These are phyloP conservation scores for Agaricales sp. DNA, from an alignment of 1,284 basidiomycete genomes.

Conservation along the genomic window DNA sequence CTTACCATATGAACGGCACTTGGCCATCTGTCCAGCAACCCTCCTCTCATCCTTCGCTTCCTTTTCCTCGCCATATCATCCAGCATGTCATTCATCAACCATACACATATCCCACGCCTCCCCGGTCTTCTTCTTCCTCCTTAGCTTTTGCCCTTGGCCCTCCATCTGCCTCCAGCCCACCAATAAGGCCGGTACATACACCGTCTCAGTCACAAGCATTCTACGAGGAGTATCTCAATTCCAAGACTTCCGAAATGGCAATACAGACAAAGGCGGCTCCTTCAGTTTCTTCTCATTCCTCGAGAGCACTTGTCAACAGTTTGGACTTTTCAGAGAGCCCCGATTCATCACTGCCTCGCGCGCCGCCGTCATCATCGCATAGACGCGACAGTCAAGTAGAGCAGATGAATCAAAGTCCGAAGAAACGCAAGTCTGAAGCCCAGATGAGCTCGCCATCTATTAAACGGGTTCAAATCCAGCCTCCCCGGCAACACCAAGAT, in stretches of 20 bases:
- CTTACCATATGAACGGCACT: slow-evolving; percentile 24
- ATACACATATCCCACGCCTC: slow-evolving; percentile 60
- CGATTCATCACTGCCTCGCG: too few species aligned
- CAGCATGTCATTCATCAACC: slow-evolving; percentile 46
- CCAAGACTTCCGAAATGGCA: neutral
- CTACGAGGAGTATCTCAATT: neutral
- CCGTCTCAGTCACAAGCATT: slow-evolving; percentile 15
- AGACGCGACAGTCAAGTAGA: too few species aligned
- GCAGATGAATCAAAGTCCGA: neutral
- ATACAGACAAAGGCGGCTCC: neutral
- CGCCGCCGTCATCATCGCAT: too few species aligned
- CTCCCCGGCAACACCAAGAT: neutral
- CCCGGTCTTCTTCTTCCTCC: slow-evolving; percentile 52
- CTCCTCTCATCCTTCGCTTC: slow-evolving; percentile 36
- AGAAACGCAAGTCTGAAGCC: slow-evolving; percentile 4
- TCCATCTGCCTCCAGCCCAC: slow-evolving; percentile 19
- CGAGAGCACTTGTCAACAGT: too few species aligned
- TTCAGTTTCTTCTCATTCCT: too few species aligned
- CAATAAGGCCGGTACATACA: slow-evolving; percentile 8
- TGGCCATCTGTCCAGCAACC: slow-evolving; percentile 24
- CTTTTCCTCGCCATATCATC: slow-evolving; percentile 53
- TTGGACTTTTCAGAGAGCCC: too few species aligned
- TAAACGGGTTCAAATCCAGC: slow-evolving; percentile 18
- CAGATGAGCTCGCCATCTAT: slow-evolving; percentile 20
- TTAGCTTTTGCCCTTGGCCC: slow-evolving; percentile 60